phyloP scores from a whole-genome alignment of 2,329 filamentous ascomycete genomes.

The Cryphonectria naterciae region DNA sequence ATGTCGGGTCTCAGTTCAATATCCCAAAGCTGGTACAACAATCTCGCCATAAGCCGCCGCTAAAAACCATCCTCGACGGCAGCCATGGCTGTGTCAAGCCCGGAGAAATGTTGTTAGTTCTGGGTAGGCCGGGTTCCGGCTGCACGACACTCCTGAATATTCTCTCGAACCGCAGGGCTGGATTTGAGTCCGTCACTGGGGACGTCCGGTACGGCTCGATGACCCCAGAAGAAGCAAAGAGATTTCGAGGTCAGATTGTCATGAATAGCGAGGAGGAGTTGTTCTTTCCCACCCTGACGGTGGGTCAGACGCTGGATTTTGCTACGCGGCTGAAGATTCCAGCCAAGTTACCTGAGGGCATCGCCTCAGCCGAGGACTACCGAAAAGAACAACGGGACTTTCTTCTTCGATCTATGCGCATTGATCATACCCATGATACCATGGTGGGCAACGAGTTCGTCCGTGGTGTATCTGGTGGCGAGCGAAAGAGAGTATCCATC shows the following conservation, averaged over 20 bases:
- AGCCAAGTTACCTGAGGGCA: slow-evolving; percentile 49
- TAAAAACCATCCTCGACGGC: slow-evolving; percentile 68
- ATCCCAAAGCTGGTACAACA: slow-evolving; percentile 58
- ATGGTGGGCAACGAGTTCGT: slow-evolving; percentile 77
- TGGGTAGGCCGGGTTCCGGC: slow-evolving; percentile 64
- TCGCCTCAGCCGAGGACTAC: slow-evolving; percentile 41
- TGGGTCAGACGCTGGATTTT: slow-evolving; percentile 65
- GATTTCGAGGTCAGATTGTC: slow-evolving; percentile 34
- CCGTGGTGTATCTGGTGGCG: slow-evolving; percentile 71
- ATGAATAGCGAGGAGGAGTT: slow-evolving; percentile 63
- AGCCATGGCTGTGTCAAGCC: slow-evolving; percentile 72
- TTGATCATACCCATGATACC: slow-evolving; percentile 69
- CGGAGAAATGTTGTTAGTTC: slow-evolving; percentile 72
- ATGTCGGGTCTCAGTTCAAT: slow-evolving; percentile 64
- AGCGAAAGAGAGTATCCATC: slow-evolving; percentile 77
- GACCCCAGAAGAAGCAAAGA: slow-evolving; percentile 49
- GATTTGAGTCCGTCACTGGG: slow-evolving; percentile 62
- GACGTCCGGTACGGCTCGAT: slow-evolving; percentile 60
- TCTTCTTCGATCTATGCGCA: slow-evolving; percentile 59
- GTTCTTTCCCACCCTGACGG: slow-evolving; percentile 62
- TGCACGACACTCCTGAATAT: slow-evolving; percentile 65
- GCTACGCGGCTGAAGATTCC: slow-evolving; percentile 40
- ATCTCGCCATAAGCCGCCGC: slow-evolving; percentile 56
- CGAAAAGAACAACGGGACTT: slow-evolving; percentile 52
- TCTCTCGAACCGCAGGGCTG: slow-evolving; percentile 65